Evolutionary conservation across 176 grass and related monocot genomes (phyloP), one percentile per base, ranked within the genome.

Genomic region (Musa itinerans): DNA sequence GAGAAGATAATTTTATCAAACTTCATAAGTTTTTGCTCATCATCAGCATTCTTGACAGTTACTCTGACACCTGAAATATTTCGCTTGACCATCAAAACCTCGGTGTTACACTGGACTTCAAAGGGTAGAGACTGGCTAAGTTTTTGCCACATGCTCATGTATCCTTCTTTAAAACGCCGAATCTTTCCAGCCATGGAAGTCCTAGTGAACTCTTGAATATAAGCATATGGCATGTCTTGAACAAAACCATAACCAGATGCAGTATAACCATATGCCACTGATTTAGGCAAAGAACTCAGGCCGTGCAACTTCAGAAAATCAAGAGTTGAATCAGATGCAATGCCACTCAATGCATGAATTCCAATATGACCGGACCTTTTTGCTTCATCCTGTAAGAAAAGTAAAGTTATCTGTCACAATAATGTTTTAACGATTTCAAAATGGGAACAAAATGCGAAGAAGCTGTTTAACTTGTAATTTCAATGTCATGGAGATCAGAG

Each of bases 181-280:
- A 88, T 92, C 73, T 92, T 92, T 75, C 89, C 89, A 81, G 85
- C 83, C 89, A 92, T 88, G 68, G 85, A 92, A 43, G 89, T 92
- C 76, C 83, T 87, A 73, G 89, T 92, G 73, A 92, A 92, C 72
- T 92, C 89, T 12, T 92, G 89, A 81, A 92, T 88, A 24, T 88
- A 92, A 78, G 89, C 89, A 79, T 92, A 92, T 27, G 89, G 89
- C 89, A 92, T 92, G 85, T 92, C 89, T 88, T 88, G 89, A 75
- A 88, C 83, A 85, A 88, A 92, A 74, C 85, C 89, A 81, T 92
- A 92, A 19, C 89, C 89, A 56, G 89, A 92, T 85, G 89, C 89
- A 19, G 85, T 92, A 78, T 92, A 92, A 68, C 89, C 85, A 70
- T 92, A 92, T 53, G 83, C 80, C 65, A 92, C 89, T 76, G 89